A percentile compares a stretch with the other conserved stretches of the same genome.
Conservation (phyloP, 371 early-diverging fungal species). For the Mucor irregularis region DNA sequence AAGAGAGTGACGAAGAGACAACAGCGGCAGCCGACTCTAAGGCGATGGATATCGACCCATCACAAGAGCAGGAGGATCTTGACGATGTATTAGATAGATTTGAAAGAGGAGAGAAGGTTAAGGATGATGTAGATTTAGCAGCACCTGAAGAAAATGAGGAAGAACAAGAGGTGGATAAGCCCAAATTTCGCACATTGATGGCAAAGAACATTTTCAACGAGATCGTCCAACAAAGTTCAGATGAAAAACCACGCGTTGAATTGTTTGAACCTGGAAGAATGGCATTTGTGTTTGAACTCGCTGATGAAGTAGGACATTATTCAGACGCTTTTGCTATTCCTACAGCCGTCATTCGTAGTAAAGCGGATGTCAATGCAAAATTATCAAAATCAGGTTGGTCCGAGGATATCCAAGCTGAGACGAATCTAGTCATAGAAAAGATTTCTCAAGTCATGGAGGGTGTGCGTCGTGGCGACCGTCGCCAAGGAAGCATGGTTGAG, state of each 20-base stretch:
- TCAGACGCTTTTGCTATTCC: conserved; percentile 66
- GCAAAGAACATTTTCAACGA: conserved; percentile 40
- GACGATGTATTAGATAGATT: conserved; percentile 15
- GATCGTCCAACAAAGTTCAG: conserved; percentile 35
- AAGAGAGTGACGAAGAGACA: conserved; percentile 1
- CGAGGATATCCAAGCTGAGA: conserved; percentile 46
- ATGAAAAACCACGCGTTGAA: conserved; percentile 49
- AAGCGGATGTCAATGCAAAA: conserved; percentile 54
- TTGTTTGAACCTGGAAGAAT: conserved; percentile 80
- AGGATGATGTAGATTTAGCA: background rate
- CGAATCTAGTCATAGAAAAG: conserved; percentile 72
- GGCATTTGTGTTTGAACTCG: conserved; percentile 76
- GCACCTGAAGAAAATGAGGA: conserved; percentile 1
- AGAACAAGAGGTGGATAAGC: conserved; percentile 13
- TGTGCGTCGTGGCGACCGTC: conserved; percentile 43
- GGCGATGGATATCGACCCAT: conserved; percentile 4
- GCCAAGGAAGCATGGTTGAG: conserved; percentile 23
- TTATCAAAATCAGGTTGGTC: conserved; percentile 24
- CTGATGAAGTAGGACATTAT: conserved; percentile 53
- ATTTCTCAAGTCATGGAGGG: conserved; percentile 67
- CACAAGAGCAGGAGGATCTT: conserved; percentile 21
- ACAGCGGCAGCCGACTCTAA: background rate
- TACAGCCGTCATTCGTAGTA: conserved; percentile 77
- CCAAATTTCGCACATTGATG: conserved; percentile 27
- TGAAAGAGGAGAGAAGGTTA: conserved; percentile 18